Conservation (phyloP, 331 rosid genomes). For the Dryas integrifolia region DNA sequence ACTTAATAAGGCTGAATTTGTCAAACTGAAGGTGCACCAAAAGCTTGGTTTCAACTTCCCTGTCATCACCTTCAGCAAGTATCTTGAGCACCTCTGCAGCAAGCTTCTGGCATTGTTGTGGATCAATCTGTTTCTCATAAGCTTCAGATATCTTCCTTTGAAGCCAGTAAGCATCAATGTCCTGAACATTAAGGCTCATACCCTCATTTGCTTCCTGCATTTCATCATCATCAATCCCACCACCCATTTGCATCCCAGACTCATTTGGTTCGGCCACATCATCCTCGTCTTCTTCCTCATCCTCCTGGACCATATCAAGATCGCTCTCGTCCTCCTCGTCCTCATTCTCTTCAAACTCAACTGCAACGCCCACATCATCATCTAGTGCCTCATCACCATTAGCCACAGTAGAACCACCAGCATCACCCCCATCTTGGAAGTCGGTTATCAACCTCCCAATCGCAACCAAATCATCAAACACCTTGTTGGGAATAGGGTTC, state of each 20-base stretch:
- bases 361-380: constrained; percentile 86
- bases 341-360: constrained; percentile 88
- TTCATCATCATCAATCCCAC: constrained; percentile 84
- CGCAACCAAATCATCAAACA: constrained; percentile 64
- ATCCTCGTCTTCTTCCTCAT: constrained; percentile 78
- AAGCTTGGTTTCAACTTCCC: constrained; percentile 73
- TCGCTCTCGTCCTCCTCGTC: constrained; percentile 94
- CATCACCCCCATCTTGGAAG: constrained; percentile 67
- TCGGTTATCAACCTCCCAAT: constrained; percentile 81
- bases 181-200: constrained; percentile 80
- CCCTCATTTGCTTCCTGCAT: constrained; percentile 76
- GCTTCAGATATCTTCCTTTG: constrained; percentile 94
- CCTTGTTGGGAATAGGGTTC: constrained; percentile 44
- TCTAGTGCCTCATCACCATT: constrained; percentile 79
- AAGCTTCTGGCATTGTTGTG: constrained; percentile 81
- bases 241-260: constrained; percentile 83
- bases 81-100: constrained; percentile 82
- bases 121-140: constrained; percentile 81
- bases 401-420: constrained; percentile 37
- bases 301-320: constrained; percentile 83
- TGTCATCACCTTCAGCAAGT: constrained; percentile 74
- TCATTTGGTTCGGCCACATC: constrained; percentile 59
- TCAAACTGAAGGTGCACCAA: constrained; percentile 66
- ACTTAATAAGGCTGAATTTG: constrained; percentile 72
- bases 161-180: constrained; percentile 94